Percentiles rank a stretch among this genome's conserved stretches.
Evolutionary conservation across 208 protist genomes (phyloP).

Genomic region (Herpetomonas tarakana): DNA sequence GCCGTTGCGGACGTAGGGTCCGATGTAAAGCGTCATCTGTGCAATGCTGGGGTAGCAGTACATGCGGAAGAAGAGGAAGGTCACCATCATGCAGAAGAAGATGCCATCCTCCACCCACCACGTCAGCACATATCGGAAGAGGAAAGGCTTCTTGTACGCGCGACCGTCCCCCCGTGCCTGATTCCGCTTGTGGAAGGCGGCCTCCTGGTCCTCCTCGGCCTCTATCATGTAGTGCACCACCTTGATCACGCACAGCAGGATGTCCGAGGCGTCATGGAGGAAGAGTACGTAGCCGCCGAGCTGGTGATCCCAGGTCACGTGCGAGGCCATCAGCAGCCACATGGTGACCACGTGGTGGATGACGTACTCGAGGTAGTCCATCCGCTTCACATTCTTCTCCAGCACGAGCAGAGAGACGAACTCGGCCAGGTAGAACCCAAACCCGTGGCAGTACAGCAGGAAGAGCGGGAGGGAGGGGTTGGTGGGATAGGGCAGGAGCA

Average conservation of each 20-base stretch:
- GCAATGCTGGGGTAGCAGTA: slow-evolving; percentile 47
- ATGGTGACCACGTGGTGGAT: slow-evolving; percentile 65
- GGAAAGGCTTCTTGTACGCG: slow-evolving; percentile 1
- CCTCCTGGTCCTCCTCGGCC: slow-evolving; percentile 22
- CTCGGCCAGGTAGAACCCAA: slow-evolving; percentile 73
- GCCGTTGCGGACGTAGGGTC: slow-evolving; percentile 34
- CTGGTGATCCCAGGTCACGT: slow-evolving; percentile 57
- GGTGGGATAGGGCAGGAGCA: slow-evolving; percentile 55
- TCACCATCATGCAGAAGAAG: slow-evolving; percentile 39
- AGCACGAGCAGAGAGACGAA: slow-evolving; percentile 40
- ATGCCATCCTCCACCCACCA: slow-evolving; percentile 26
- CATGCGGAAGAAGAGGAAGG: slow-evolving; percentile 67
- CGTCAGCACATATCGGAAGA: slow-evolving; percentile 30
- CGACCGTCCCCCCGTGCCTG: not conserved
- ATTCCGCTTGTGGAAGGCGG: slow-evolving; percentile 14
- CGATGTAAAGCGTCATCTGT: slow-evolving; percentile 24
- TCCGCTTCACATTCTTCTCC: slow-evolving; percentile 49
- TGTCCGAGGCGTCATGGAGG: slow-evolving; percentile 70
- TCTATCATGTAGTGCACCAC: slow-evolving; percentile 51
- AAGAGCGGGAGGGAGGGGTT: slow-evolving; percentile 30
- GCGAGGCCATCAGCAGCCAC: slow-evolving; percentile 45
- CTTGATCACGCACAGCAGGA: slow-evolving; percentile 63
- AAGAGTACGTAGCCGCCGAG: slow-evolving; percentile 69
- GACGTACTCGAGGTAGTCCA: slow-evolving; percentile 62
- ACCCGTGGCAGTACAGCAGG: slow-evolving; percentile 59